Evolutionary conservation across 2,329 filamentous ascomycete species (phyloP).

Genomic region (Pezicula neosporulosa): DNA sequence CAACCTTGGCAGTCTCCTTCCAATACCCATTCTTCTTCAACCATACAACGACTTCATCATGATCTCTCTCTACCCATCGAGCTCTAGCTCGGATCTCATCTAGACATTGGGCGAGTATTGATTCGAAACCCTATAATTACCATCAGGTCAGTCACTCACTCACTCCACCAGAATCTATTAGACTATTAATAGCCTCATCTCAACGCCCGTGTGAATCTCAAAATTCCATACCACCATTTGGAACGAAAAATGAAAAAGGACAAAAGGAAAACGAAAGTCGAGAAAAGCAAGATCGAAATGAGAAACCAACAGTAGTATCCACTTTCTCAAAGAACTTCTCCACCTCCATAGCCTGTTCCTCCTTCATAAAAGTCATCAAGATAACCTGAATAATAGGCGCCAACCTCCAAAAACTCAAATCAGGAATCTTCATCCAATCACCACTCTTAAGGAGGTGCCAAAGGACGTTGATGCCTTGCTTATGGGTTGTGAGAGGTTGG

Average conservation of each 20-base stretch:
- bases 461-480: slow-evolving; percentile 3
- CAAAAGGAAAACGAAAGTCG: too few relatives aligned
- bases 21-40: slow-evolving; percentile 7
- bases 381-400: slow-evolving; percentile 1
- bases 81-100: slow-evolving; percentile 8
- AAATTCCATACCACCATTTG: too few relatives aligned
- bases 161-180: too few relatives aligned
- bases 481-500: slow-evolving; percentile 3
- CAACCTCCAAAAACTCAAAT: not conserved
- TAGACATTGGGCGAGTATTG: slow-evolving; percentile 3
- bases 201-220: too few relatives aligned
- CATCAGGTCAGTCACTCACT: not conserved
- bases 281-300: too few relatives aligned
- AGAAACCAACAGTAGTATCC: slow-evolving; percentile 4
- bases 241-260: too few relatives aligned
- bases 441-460: slow-evolving; percentile 3
- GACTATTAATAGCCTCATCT: too few relatives aligned
- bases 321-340: slow-evolving; percentile 2
- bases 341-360: slow-evolving; percentile 1
- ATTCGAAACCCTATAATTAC: slow-evolving; percentile 4
- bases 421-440: slow-evolving; percentile 2
- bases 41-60: slow-evolving; percentile 11
- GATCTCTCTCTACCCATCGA: slow-evolving; percentile 13
- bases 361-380: slow-evolving; percentile 1
- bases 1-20: too few relatives aligned